A percentile compares a stretch with the other conserved stretches of the same genome.
These are phyloP conservation scores for Kodamaea sp. DNA, from an alignment of 1,139 yeast genomes.

Conservation along the genomic window DNA sequence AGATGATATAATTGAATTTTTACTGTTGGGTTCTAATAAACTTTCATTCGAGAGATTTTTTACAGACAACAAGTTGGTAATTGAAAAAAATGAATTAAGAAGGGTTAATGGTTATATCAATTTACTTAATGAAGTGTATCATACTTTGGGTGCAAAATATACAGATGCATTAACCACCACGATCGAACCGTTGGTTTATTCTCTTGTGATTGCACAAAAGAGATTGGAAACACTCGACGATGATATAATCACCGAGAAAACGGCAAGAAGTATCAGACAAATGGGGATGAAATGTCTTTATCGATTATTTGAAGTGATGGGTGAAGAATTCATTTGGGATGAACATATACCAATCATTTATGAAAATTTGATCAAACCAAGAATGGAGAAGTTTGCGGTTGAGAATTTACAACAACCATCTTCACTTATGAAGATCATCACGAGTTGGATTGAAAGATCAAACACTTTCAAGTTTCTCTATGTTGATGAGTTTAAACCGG, in stretches of 20 bases:
- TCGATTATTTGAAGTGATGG: constrained; percentile 48
- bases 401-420: constrained; percentile 86
- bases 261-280: constrained; percentile 56
- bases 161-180: constrained; percentile 48
- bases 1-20: constrained; percentile 53
- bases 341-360: constrained; percentile 51
- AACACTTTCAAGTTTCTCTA: constrained; percentile 51
- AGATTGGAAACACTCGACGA: constrained; percentile 31
- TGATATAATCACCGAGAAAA: constrained; percentile 31
- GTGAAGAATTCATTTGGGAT: constrained; percentile 54
- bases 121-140: constrained; percentile 60
- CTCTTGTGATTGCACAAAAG: constrained; percentile 54
- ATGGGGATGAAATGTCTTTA: constrained; percentile 56
- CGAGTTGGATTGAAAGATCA: constrained; percentile 55
- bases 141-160: constrained; percentile 59
- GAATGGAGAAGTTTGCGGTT: constrained; percentile 60
- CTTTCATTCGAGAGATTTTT: constrained; percentile 42
- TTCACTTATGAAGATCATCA: constrained; percentile 64
- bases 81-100: constrained; percentile 34
- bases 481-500: constrained; percentile 54
- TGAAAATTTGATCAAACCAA: constrained; percentile 55
- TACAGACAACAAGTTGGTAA: constrained; percentile 16
- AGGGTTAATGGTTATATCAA: constrained; percentile 69
- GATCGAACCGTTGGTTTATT: constrained; percentile 57
- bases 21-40: constrained; percentile 58